phyloP scores from a whole-genome alignment of 306 rosid genomes.

The Ormosia semicastrata region DNA sequence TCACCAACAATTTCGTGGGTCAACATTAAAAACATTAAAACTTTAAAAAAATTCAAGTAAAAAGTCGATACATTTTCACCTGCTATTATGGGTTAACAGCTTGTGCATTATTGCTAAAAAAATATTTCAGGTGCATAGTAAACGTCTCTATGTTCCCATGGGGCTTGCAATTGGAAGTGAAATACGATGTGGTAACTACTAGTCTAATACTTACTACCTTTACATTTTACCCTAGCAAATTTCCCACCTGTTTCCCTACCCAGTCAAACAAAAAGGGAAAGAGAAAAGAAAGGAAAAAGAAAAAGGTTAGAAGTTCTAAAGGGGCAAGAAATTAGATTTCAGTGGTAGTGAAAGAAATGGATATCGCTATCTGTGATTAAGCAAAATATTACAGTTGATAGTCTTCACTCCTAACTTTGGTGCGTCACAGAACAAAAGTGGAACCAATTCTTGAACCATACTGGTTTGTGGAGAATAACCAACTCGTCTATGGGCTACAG shows the following conservation, averaged over 20 bases:
- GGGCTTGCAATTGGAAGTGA: no score
- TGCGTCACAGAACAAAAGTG: neutral
- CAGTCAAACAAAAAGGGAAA: neutral
- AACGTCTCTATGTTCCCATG: no score
- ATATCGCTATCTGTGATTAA: neutral
- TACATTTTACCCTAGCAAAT: neutral
- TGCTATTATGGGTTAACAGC: no score
- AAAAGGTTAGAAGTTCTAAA: neutral
- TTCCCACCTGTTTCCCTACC: neutral
- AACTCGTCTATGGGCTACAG: neutral
- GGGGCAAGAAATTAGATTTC: neutral
- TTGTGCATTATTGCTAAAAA: no score
- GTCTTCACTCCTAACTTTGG: neutral
- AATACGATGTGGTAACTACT: no score
- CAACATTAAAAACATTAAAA: no score
- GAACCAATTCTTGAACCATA: slow-evolving; percentile 1
- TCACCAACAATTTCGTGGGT: no score
- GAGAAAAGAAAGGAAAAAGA: neutral
- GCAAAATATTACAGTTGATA: neutral
- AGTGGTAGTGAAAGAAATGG: neutral
- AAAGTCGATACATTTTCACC: no score
- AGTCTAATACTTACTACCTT: no score
- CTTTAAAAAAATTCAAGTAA: no score
- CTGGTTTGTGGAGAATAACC: neutral
- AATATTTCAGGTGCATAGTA: no score